Evolutionary conservation across 2,329 filamentous ascomycete genomes (phyloP).

Genomic region (Dactylella cylindrospora): DNA sequence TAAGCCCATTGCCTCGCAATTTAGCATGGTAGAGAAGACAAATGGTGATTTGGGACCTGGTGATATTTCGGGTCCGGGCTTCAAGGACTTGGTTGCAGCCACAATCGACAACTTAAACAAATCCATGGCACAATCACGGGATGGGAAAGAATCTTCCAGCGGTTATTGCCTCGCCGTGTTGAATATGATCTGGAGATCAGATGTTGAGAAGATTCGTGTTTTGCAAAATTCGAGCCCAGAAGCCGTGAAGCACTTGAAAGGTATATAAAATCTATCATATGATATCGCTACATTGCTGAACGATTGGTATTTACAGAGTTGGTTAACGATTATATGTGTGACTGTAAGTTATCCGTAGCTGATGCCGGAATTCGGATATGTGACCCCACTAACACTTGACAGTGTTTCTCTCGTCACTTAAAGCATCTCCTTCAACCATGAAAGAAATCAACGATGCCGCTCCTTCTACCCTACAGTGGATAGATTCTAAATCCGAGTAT

Average conservation of each 20-base stretch:
- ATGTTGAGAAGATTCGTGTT: constrained; percentile 7
- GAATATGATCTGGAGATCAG: constrained; percentile 13
- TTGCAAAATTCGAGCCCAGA: constrained; percentile 2
- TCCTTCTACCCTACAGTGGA: constrained; percentile 7
- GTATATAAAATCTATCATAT: not conserved
- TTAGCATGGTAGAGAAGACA: not conserved
- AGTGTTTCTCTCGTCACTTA: constrained; percentile 11
- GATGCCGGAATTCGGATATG: no score
- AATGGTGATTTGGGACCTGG: not conserved
- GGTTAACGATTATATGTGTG: constrained; percentile 20
- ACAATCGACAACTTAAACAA: constrained; percentile 18
- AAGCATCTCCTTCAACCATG: constrained; percentile 1
- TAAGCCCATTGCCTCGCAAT: constrained; percentile 1
- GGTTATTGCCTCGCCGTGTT: constrained; percentile 4
- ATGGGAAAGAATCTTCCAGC: no score
- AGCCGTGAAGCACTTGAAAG: constrained; percentile 8
- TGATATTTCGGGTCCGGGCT: not conserved
- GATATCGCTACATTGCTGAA: not conserved
- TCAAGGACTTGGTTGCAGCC: constrained; percentile 1
- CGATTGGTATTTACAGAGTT: no score
- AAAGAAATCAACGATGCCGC: constrained; percentile 22
- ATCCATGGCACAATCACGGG: not conserved
- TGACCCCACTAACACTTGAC: not conserved
- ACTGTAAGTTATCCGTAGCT: constrained; percentile 5
- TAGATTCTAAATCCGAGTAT: constrained; percentile 6